phyloP scores from a whole-genome alignment of 1,139 yeast genomes.

The Arxiozyma slooffiae region DNA sequence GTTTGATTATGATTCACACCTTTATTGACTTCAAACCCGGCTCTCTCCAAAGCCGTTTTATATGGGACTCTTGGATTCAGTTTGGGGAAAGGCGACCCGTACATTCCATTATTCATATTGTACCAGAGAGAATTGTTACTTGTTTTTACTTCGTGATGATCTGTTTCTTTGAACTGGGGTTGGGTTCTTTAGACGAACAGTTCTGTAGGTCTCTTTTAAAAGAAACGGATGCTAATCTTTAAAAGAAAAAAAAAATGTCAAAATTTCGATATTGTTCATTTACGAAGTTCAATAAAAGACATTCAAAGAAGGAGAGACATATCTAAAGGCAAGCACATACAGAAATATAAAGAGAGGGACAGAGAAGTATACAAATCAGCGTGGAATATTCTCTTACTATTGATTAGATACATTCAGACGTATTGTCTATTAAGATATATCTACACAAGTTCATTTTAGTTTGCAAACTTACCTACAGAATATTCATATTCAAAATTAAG shows the following conservation, averaged over 20 bases:
- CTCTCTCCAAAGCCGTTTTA: conserved; percentile 54
- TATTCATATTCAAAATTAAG: neutral
- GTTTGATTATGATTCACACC: neutral
- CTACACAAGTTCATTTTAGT: neutral
- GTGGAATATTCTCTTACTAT: neutral
- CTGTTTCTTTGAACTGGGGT: neutral
- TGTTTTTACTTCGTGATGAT: neutral
- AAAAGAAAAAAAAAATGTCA: too few species aligned
- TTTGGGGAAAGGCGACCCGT: conserved; percentile 46
- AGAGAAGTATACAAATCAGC: neutral
- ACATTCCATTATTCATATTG: conserved; percentile 18
- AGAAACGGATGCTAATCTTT: too few species aligned
- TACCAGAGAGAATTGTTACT: neutral
- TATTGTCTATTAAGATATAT: too few species aligned
- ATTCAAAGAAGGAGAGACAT: neutral
- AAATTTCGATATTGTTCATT: neutral
- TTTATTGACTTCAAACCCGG: conserved; percentile 43
- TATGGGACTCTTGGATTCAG: conserved; percentile 46
- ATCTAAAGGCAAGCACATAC: too few species aligned
- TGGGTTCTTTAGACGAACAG: neutral
- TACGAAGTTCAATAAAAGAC: neutral
- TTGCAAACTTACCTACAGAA: too few species aligned
- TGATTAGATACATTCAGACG: neutral
- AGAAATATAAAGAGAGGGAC: neutral
- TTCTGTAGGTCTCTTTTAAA: neutral